A percentile compares a stretch with the other conserved stretches of the same genome.
Evolutionary conservation across 2,329 filamentous ascomycete genomes (phyloP).

Genomic region (Botrytis deweyae): DNA sequence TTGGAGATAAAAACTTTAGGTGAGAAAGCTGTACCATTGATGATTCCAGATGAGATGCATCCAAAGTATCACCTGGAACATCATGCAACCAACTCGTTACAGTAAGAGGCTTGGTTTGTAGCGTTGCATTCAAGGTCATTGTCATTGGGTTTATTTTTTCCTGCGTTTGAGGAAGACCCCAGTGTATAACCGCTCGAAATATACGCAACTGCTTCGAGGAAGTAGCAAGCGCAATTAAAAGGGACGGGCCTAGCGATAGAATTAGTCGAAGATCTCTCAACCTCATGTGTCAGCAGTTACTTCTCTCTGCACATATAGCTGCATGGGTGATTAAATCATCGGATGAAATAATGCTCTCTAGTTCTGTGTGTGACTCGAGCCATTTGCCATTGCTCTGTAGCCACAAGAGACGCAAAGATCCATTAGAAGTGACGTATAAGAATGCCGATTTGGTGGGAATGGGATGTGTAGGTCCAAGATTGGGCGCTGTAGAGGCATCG

Average conservation of each 20-base stretch:
- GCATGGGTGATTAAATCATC: conserved; percentile 81
- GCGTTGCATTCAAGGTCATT: conserved; percentile 50
- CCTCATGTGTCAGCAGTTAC: conserved; percentile 45
- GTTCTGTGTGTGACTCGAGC: conserved; percentile 69
- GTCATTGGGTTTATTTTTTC: conserved; percentile 54
- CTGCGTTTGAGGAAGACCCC: conserved; percentile 60
- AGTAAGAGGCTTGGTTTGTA: conserved; percentile 57
- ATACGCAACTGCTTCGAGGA: conserved; percentile 70
- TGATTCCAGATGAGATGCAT: conserved; percentile 48
- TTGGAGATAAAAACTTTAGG: conserved; percentile 64
- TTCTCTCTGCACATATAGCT: conserved; percentile 70
- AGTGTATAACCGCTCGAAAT: conserved; percentile 71
- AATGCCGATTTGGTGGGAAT: conserved; percentile 69
- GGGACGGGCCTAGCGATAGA: conserved; percentile 40
- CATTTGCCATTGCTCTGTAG: conserved; percentile 71
- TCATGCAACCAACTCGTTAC: conserved; percentile 52
- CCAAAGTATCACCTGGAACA: conserved; percentile 29
- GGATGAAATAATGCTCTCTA: conserved; percentile 70
- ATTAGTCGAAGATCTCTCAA: conserved; percentile 22
- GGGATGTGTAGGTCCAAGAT: conserved; percentile 72
- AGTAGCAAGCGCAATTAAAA: conserved; percentile 68
- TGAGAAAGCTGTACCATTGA: conserved; percentile 67
- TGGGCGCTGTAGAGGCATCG: conserved; percentile 62
- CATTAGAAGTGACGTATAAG: conserved; percentile 72
- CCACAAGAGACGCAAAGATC: conserved; percentile 73